These are phyloP conservation scores for Thielaviopsis ethacetica DNA, from an alignment of 2,329 filamentous ascomycete species.

Conservation along the genomic window DNA sequence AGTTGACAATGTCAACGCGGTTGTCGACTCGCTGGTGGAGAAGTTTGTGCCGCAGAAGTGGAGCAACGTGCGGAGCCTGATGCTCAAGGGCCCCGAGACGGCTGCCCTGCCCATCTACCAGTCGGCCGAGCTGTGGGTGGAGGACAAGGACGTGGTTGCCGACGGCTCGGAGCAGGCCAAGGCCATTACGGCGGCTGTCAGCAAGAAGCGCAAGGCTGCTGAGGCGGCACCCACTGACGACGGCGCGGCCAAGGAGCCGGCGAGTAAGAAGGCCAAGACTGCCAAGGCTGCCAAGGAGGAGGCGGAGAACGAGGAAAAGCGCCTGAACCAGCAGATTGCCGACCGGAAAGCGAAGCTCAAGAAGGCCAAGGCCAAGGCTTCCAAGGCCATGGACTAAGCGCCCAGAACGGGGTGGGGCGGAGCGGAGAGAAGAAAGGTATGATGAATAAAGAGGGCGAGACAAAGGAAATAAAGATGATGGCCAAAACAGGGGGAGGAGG, in stretches of 20 bases:
- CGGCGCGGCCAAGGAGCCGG: neutral
- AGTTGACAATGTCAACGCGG: slow-evolving; percentile 62
- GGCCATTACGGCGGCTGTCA: slow-evolving; percentile 29
- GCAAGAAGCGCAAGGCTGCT: slow-evolving; percentile 34
- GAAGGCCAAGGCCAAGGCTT: slow-evolving; percentile 33
- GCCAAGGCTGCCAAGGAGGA: slow-evolving; percentile 16
- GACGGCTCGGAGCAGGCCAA: slow-evolving; percentile 33
- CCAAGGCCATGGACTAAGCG: slow-evolving; percentile 7
- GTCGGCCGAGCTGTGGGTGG: slow-evolving; percentile 79
- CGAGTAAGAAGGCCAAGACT: slow-evolving; percentile 15
- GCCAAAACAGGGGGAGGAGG: no score
- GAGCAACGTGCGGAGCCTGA: slow-evolving; percentile 68
- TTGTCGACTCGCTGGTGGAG: slow-evolving; percentile 52
- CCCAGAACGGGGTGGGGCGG: neutral
- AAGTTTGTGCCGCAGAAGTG: slow-evolving; percentile 76
- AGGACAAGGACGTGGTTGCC: slow-evolving; percentile 58
- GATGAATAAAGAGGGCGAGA: no score
- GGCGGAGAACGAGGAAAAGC: slow-evolving; percentile 32
- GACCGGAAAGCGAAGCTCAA: slow-evolving; percentile 39
- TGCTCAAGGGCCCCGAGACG: slow-evolving; percentile 82
- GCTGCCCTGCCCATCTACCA: slow-evolving; percentile 88
- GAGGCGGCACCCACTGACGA: slow-evolving; percentile 14
- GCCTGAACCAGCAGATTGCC: slow-evolving; percentile 42
- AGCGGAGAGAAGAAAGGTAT: neutral
- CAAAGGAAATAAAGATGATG: neutral